phyloP scores from a whole-genome alignment of 345 rosid genomes.

The Abelmoschus esculentus region DNA sequence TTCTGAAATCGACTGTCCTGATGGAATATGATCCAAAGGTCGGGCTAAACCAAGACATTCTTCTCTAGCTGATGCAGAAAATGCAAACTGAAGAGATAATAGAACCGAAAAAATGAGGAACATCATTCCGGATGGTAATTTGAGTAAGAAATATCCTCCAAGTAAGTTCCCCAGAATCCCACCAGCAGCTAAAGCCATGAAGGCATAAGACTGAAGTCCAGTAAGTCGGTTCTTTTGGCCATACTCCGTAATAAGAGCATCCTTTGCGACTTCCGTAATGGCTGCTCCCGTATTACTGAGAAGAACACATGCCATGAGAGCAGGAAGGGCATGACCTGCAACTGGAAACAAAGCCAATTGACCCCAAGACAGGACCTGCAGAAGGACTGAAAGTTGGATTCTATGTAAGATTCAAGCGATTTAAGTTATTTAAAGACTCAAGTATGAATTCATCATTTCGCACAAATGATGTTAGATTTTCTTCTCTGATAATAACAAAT shows the following conservation, averaged over 20 bases:
- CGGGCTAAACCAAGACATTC: slow-evolving; percentile 47
- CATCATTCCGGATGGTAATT: slow-evolving; percentile 36
- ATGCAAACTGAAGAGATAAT: slow-evolving; percentile 47
- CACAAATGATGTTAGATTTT: not conserved
- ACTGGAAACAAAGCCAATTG: slow-evolving; percentile 50
- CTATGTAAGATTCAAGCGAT: slow-evolving; percentile 4
- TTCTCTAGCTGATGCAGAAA: slow-evolving; percentile 45
- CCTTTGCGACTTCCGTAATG: slow-evolving; percentile 74
- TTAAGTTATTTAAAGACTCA: not conserved
- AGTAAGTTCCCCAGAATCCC: slow-evolving; percentile 75
- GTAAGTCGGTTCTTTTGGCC: slow-evolving; percentile 47
- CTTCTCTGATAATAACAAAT: not conserved
- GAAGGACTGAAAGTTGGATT: slow-evolving; percentile 35
- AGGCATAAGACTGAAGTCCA: slow-evolving; percentile 75
- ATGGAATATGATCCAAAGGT: slow-evolving; percentile 17
- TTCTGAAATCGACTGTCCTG: slow-evolving; percentile 29
- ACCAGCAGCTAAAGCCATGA: slow-evolving; percentile 80
- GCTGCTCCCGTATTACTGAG: slow-evolving; percentile 84
- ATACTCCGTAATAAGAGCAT: slow-evolving; percentile 84
- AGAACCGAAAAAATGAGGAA: slow-evolving; percentile 50
- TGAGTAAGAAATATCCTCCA: slow-evolving; percentile 58
- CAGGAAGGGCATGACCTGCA: slow-evolving; percentile 55
- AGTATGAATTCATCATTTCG: not conserved
- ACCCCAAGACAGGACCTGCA: slow-evolving; percentile 90
- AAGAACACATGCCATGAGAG: slow-evolving; percentile 53